A percentile compares a stretch with the other conserved stretches of the same genome.
Conservation (phyloP, 139 green algal genomes). For the Dunaliella sp. region DNA sequence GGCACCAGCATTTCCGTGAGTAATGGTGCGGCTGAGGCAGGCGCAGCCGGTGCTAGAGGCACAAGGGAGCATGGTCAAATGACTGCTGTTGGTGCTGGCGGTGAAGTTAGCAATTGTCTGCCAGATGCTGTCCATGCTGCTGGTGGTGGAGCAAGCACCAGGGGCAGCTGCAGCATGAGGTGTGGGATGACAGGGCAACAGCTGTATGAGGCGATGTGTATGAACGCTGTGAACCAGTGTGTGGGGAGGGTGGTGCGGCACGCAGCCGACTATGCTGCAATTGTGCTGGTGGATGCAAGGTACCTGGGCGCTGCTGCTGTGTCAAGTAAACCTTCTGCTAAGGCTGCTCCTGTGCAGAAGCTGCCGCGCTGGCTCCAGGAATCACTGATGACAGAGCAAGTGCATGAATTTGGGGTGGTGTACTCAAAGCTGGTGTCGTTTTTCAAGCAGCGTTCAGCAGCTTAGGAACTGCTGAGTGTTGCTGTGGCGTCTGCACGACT, state of each 20-base stretch:
- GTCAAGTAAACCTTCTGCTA: too few relatives aligned
- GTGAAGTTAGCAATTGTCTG: too few relatives aligned
- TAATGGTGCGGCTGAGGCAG: neutral
- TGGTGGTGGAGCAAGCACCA: too few relatives aligned
- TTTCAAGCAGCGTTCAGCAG: slow-evolving; percentile 15
- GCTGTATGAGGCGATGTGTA: slow-evolving; percentile 86
- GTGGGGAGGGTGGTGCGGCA: slow-evolving; percentile 88
- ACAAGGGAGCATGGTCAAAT: too few relatives aligned
- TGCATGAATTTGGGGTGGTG: slow-evolving; percentile 26
- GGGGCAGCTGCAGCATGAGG: too few relatives aligned
- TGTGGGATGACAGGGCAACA: slow-evolving; percentile 46
- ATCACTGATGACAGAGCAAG: slow-evolving; percentile 13
- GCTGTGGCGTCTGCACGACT: neutral
- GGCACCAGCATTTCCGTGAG: neutral
- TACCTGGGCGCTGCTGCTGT: slow-evolving; percentile 59
- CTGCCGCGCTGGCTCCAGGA: neutral
- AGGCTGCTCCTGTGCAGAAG: neutral
- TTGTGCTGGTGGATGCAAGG: slow-evolving; percentile 84
- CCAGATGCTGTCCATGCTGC: neutral
- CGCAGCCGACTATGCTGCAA: slow-evolving; percentile 80
- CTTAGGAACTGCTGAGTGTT: too few relatives aligned
- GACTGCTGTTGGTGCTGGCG: too few relatives aligned
- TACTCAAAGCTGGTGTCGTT: slow-evolving; percentile 31
- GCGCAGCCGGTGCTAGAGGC: neutral
- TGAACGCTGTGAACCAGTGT: slow-evolving; percentile 93